Evolutionary conservation across 2,329 filamentous ascomycete species (phyloP).

Genomic region (Bipolaris bicolor): DNA sequence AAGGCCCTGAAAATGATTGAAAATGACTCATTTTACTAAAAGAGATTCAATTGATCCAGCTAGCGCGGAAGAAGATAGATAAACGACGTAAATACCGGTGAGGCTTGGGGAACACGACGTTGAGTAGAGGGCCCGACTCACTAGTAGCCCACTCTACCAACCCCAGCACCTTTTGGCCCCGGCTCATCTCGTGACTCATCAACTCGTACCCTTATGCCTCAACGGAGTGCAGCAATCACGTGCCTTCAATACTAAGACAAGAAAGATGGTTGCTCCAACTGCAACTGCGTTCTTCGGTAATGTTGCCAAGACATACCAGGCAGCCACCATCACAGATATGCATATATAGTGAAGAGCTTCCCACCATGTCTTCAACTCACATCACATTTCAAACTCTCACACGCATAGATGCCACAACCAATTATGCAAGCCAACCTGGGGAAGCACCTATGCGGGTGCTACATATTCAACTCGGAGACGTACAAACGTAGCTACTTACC

Average conservation of each 20-base stretch:
- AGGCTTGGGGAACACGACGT: not conserved
- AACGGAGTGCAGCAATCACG: not conserved
- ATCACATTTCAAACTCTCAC: too few relatives aligned
- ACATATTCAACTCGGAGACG: not conserved
- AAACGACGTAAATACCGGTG: not conserved
- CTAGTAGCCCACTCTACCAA: not conserved
- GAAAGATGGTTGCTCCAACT: not conserved
- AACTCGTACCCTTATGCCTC: too few relatives aligned
- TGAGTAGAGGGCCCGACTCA: not conserved
- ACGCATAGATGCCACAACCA: not conserved
- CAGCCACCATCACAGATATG: not conserved
- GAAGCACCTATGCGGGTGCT: conserved; percentile 5
- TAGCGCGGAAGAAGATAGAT: not conserved
- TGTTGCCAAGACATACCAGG: not conserved
- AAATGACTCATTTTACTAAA: not conserved
- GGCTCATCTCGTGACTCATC: not conserved
- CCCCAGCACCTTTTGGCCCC: not conserved
- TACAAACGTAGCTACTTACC: conserved; percentile 6
- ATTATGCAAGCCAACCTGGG: not conserved
- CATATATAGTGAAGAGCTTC: not conserved
- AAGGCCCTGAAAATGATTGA: not conserved
- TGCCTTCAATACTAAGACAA: not conserved
- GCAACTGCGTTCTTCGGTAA: not conserved
- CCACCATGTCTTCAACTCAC: not conserved
- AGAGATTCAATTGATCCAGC: not conserved